A percentile compares a stretch with the other conserved stretches of the same genome.
phyloP scores from a whole-genome alignment of 2,329 filamentous ascomycete species.

The Sporothrix variecibatus region DNA sequence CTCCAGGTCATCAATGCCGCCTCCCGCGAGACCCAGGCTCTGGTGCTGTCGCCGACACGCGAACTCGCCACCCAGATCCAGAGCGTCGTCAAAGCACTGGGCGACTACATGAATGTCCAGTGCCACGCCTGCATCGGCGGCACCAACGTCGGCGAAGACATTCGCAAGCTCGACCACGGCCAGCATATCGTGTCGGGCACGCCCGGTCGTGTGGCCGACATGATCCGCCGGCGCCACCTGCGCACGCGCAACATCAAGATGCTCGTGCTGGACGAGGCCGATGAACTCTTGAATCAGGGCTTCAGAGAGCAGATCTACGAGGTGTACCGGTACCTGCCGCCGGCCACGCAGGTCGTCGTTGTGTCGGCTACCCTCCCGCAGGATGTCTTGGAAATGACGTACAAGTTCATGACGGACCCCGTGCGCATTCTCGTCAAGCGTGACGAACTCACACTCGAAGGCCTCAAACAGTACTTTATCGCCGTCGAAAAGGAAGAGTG shows the following conservation, averaged over 20 bases:
- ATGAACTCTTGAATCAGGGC: conserved; percentile 78
- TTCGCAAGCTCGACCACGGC: conserved; percentile 94
- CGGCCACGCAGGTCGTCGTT: conserved; percentile 96
- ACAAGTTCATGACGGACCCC: conserved; percentile 99
- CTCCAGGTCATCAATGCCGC: conserved; percentile 94
- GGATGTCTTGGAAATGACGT: conserved; percentile 98
- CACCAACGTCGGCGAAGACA: conserved; percentile 97
- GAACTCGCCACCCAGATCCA: conserved; percentile 98
- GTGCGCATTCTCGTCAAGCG: conserved; percentile 97
- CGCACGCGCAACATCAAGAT: conserved; percentile 66
- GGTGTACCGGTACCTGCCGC: conserved; percentile 94
- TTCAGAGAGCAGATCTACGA: conserved; percentile 99
- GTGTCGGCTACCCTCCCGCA: conserved; percentile 96
- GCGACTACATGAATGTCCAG: conserved; percentile 99
- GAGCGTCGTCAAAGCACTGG: conserved; percentile 98
- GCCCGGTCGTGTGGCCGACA: conserved; percentile 81
- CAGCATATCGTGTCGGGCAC: conserved; percentile 98
- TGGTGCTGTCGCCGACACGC: conserved; percentile 92
- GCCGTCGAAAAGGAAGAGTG: conserved; percentile 99
- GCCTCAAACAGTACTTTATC: conserved; percentile 98
- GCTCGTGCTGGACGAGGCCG: conserved; percentile 63
- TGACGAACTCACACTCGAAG: conserved; percentile 96
- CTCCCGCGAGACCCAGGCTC: conserved; percentile 87
- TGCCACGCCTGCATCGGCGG: conserved; percentile 98
- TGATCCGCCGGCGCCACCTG: conserved; percentile 60